Evolutionary conservation across 2,329 filamentous ascomycete genomes (phyloP), one percentile per base, ranked within the genome.

Genomic region (Gnomoniopsis sp.): DNA sequence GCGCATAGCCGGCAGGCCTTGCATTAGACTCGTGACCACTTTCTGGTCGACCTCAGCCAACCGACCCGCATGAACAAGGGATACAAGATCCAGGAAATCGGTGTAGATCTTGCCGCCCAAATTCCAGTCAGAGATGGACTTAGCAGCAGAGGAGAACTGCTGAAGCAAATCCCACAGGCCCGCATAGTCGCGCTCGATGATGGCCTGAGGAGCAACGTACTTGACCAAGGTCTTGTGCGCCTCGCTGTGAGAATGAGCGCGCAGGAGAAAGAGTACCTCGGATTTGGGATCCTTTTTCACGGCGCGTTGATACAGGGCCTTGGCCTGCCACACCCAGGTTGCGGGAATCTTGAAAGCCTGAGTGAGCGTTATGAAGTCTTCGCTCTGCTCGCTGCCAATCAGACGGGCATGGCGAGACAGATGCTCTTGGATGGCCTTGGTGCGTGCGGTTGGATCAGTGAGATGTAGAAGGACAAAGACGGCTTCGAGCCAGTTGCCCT

Each of bases 291-390:
- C 86, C 63, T 86, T 85, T 67, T 83, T 85, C 49, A 87, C 85
- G 59, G 87, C 87, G 62, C 90, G 88, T 74, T 91, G 92, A 72
- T 89, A 88, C 15, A 93, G 79, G 14, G 93, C 93, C 69, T 93
- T 90, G 19, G 95, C 91, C 60, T 91, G 85, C 86, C 90, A 96
- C 53, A 98, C 81, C 92, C 93, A 96, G 3, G 82, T 72, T 1
- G 80, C 74, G 0, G 93, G 91, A 46, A 98, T 84, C 63, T 85
- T 83, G 55, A 93, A 83, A 34, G 84, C 85, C 48, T 81, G 76
- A 0, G 82, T 82, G 22, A 95, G 77, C 15, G 82, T 80, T 12
- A 74, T 76, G 72, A 87, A 91, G 55, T 74, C 80, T 17, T 75
- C 69, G 62, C 82, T 79, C 10, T 79, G 77, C 52, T 87, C 80